Percentiles rank a stretch among this genome's conserved stretches.
Evolutionary conservation across 768 basidiomycete species (phyloP).

Genomic region (Neoboletus brunneissimus): DNA sequence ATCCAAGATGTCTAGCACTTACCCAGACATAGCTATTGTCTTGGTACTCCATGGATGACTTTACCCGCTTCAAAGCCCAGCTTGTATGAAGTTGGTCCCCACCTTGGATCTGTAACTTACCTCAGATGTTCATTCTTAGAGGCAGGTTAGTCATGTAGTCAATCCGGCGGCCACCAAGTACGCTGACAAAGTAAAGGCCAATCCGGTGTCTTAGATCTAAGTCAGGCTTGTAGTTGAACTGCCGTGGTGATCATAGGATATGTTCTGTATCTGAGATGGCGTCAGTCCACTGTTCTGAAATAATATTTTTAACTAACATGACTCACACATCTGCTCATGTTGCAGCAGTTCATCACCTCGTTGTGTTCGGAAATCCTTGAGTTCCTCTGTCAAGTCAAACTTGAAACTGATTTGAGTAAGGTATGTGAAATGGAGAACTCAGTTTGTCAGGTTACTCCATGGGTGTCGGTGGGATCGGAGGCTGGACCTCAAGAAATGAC

Average conservation of each 20-base stretch:
- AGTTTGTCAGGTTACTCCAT: neutral
- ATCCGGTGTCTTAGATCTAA: too few species aligned
- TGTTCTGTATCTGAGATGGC: too few species aligned
- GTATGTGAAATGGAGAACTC: neutral
- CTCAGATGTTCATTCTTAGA: neutral
- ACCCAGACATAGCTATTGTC: neutral
- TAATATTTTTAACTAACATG: too few species aligned
- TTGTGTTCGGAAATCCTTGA: neutral
- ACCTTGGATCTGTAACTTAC: neutral
- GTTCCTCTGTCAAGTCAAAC: too few species aligned
- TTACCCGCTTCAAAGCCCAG: neutral
- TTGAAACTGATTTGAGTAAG: too few species aligned
- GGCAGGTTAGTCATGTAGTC: neutral
- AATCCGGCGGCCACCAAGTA: too few species aligned
- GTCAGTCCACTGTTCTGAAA: too few species aligned
- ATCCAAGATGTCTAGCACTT: neutral
- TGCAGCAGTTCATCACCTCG: neutral
- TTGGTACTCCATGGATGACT: neutral
- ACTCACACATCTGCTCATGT: neutral
- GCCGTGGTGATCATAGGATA: neutral
- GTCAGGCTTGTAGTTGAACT: neutral
- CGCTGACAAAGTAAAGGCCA: too few species aligned
- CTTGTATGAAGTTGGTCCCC: neutral
- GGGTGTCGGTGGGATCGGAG: neutral
- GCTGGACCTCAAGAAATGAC: neutral